Percentiles rank a stretch among this genome's conserved stretches.
Conservation (phyloP, 768 basidiomycete species). For the Amanita subjunquillea region DNA sequence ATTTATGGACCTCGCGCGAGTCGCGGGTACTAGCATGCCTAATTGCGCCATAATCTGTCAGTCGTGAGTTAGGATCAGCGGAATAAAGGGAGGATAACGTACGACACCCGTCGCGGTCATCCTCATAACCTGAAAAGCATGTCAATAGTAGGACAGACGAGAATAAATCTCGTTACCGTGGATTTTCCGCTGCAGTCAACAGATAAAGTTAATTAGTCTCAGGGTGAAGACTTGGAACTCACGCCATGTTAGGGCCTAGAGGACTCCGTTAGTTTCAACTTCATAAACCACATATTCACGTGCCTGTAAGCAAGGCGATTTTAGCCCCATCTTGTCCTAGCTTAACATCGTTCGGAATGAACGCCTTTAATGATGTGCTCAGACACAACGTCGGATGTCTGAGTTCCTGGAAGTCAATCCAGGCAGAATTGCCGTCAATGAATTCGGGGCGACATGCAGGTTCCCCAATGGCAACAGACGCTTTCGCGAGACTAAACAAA, state of each 20-base stretch:
- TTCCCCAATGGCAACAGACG: constrained; percentile 83
- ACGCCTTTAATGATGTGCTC: constrained; percentile 50
- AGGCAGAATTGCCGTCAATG: constrained; percentile 69
- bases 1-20: constrained; percentile 54
- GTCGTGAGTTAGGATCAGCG: not conserved
- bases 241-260: constrained; percentile 84
- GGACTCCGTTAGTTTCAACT: not conserved
- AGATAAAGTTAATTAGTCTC: constrained; percentile 2
- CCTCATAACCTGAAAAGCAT: constrained; percentile 55
- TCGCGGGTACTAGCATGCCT: constrained; percentile 91
- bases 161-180: constrained; percentile 18
- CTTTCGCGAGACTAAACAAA: constrained; percentile 82
- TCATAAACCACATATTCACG: constrained; percentile 11
- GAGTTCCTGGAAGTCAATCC: constrained; percentile 80
- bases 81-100: constrained; percentile 14
- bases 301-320: constrained; percentile 81
- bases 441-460: constrained; percentile 90
- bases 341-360: constrained; percentile 90
- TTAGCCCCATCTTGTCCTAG: constrained; percentile 69
- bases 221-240: constrained; percentile 17
- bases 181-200: constrained; percentile 22
- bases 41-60: constrained; percentile 83
- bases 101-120: constrained; percentile 95
- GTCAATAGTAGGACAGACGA: not conserved
- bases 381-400: constrained; percentile 82